Base-by-base conservation (phyloP, 1,284 basidiomycete genomes). In the Ganoderma resinaceum region DNA sequence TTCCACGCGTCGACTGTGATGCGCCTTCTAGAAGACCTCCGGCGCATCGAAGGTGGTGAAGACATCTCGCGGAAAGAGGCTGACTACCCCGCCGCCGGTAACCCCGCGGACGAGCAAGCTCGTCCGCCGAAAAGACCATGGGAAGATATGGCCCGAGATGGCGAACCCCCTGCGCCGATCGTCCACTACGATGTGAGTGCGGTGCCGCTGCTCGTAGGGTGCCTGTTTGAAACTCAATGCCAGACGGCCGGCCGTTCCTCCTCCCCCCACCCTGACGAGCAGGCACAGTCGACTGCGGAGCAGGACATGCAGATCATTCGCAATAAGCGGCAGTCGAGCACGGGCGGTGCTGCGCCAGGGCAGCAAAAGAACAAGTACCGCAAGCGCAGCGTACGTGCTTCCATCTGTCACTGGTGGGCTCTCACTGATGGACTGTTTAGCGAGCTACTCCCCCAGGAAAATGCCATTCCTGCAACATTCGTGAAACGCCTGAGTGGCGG, bases 401-500 rank as follows among this genome's bases (percentile, higher is more conserved):
- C 65, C 43, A 67, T 43, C 70, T 67, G 16, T 64, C 70, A 62
- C 76, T 20, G 23, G 46, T 55, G 29, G 78, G 80, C 72, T 75
- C 80, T 74, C 74, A 75, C 75, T 60, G 60, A 61, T 69, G 59
- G 29, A 31, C 62, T 42, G 61, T 65, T 40, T 81, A 94, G 92
- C 88, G 92, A 70, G 91, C 92, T 61, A 91, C 89, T 49, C 93
- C 92, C 29, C 92, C 92, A 14, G 92, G 92, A 11, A 92, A 93
- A 76, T 94, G 92, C 75, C 91, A 93, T 78, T 93, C 92, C 35
- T 94, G 92, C 77, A 92, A 92, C 79, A 94, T 92, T 66, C 85
- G 90, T 67, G 93, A 94, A 78, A 94, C 92, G 3, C 92, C 92
- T n/a, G 92, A 94, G 77, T 94, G 92, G 92, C 80, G 92, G 63